Evolutionary conservation across 1,139 yeast species (phyloP).

Genomic region (Scheffersomyces titani): DNA sequence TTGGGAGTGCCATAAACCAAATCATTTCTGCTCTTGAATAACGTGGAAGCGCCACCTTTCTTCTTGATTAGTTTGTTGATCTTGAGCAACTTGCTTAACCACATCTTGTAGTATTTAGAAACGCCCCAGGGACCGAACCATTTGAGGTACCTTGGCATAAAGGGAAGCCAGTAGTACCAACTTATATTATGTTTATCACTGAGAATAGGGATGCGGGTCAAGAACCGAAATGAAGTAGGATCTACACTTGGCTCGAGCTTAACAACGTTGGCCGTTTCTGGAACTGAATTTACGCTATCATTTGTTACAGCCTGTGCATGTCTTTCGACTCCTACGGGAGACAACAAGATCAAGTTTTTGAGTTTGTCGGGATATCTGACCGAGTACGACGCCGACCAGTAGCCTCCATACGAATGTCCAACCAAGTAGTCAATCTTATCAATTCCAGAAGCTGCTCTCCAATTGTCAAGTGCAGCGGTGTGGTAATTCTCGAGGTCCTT

Average conservation of each 20-base stretch:
- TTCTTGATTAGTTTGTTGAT: constrained; percentile 43
- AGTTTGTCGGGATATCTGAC: constrained; percentile 54
- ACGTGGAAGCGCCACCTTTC: constrained; percentile 31
- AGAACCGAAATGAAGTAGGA: constrained; percentile 36
- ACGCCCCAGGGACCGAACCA: constrained; percentile 56
- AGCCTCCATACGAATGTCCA: constrained; percentile 51
- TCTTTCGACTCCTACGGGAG: constrained; percentile 91
- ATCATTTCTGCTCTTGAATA: constrained; percentile 29
- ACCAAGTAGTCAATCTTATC: constrained; percentile 40
- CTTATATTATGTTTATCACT: constrained; percentile 25
- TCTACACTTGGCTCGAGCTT: constrained; percentile 35
- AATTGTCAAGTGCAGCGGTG: constrained; percentile 36
- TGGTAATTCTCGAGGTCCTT: constrained; percentile 40
- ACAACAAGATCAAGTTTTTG: constrained; percentile 67
- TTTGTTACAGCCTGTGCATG: constrained; percentile 63
- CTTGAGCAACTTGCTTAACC: constrained; percentile 47
- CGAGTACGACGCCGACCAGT: constrained; percentile 48
- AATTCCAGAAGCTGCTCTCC: constrained; percentile 35
- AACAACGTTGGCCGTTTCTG: constrained; percentile 9
- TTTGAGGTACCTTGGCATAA: constrained; percentile 45
- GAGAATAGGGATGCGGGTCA: constrained; percentile 49
- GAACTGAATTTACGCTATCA: constrained; percentile 10
- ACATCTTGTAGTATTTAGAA: constrained; percentile 40
- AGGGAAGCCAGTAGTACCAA: constrained; percentile 47
- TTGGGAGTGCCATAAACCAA: constrained; percentile 40